Base-by-base conservation (phyloP, 208 protist species). In the Trypanosoma melophagium region DNA sequence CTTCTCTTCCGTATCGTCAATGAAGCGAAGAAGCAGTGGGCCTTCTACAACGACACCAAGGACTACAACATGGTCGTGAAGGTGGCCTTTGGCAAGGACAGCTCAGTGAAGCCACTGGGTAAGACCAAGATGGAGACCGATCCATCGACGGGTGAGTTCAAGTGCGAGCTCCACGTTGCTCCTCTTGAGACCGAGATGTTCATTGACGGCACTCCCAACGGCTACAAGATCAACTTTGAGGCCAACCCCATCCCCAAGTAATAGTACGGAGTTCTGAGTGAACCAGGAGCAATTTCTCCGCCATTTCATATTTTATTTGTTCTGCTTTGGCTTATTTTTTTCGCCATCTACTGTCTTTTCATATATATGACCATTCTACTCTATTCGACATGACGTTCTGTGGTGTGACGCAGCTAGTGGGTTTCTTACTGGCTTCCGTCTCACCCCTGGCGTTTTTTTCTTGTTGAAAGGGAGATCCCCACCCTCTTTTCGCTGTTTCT, bases 31-130 rank as follows among this genome's bases (percentile, higher is more conserved):
- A 84, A 85, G 74, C 76, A 84, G 72, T 93, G 87, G 87, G 81
- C 79, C 60, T 93, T 90, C 66, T 93, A 93, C 76, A 93, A 93
- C 70, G 87, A 93, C 67, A 90, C 87, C 42, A 86, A 67, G 21
- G 77, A 78, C 56, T 93, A 90, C 82, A 80, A 81, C 58, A 90
- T 93, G 84, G 44, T 75, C 47, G 80, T 93, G 54, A 86, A 83
- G 66, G 84, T 90, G 2, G 66, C 66, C 22, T 93, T 93, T 66
- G 84, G 81, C 66, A 86, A 87, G 76, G 81, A 89, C 74, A 87
- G 82, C 74, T 72, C 82, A 60, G 69, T 93, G 44, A 45, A 79
- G 55, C 47, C 85, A 16, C 56, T 90, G 40, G 85, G 85, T 56
- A 81, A 76, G 55, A 90, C 88, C 4, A 77, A 40, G 50, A 76